phyloP scores from a whole-genome alignment of 75 land plant species.

The Gnetum montanum region DNA sequence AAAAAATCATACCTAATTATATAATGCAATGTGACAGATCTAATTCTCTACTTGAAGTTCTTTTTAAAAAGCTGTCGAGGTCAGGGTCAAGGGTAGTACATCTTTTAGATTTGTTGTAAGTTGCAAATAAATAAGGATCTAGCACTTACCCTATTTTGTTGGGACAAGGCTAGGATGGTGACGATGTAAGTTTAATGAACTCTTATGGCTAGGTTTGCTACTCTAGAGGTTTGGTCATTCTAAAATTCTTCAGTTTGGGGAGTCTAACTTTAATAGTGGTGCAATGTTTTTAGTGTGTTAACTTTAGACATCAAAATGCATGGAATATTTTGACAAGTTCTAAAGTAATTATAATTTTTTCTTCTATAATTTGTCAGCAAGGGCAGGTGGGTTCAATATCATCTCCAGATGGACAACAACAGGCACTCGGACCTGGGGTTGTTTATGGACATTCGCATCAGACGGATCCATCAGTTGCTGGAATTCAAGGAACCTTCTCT shows the following conservation, averaged over 20 bases:
- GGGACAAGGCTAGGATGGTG: too few relatives aligned
- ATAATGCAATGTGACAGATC: neutral
- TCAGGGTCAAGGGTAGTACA: too few relatives aligned
- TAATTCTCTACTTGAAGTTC: neutral
- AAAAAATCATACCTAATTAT: neutral
- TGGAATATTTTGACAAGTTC: too few relatives aligned
- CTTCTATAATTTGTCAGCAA: constrained; percentile 15
- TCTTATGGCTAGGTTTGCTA: too few relatives aligned
- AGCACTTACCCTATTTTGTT: too few relatives aligned
- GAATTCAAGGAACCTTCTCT: constrained; percentile 35
- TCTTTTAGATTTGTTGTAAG: too few relatives aligned
- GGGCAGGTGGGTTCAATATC: constrained; percentile 48
- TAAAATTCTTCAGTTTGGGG: neutral
- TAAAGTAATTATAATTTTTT: neutral
- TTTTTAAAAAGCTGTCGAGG: neutral
- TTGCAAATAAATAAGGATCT: too few relatives aligned
- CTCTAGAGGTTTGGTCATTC: too few relatives aligned
- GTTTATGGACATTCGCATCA: constrained; percentile 49
- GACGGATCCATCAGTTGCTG: constrained; percentile 31
- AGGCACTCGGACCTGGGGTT: constrained; percentile 26
- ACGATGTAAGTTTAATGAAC: too few relatives aligned
- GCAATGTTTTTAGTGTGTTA: neutral
- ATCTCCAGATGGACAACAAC: constrained; percentile 51
- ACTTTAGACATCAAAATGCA: too few relatives aligned
- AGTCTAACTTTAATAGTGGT: neutral